Evolutionary conservation across 225 moss, liverwort and hornwort genomes (phyloP).

Genomic region (Bryum argenteum): DNA sequence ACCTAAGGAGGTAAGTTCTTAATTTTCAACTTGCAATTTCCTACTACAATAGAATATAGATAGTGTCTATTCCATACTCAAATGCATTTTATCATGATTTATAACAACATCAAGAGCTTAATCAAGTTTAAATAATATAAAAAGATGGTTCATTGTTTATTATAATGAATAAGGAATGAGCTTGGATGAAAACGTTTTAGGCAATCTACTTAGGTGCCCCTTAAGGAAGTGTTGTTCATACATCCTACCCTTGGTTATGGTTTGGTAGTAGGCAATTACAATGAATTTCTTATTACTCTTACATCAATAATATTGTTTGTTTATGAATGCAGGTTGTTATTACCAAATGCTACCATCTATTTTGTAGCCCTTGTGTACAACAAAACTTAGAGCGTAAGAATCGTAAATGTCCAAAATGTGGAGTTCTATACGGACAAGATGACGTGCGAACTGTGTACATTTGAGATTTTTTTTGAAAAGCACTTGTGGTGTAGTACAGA

Average conservation of each 20-base stretch:
- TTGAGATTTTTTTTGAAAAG: slow-evolving; percentile 37
- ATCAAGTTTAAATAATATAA: no score
- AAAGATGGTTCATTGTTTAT: no score
- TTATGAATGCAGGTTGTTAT: slow-evolving; percentile 82
- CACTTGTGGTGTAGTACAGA: background rate
- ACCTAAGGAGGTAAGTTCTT: slow-evolving; percentile 76
- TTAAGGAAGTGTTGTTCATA: background rate
- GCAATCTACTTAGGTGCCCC: no score
- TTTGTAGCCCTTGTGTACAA: slow-evolving; percentile 92
- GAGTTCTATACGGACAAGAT: slow-evolving; percentile 87
- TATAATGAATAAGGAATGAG: no score
- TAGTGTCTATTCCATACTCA: background rate
- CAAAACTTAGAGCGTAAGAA: slow-evolving; percentile 89
- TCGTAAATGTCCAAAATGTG: slow-evolving; percentile 93
- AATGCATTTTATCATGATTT: no score
- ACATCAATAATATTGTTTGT: slow-evolving; percentile 7
- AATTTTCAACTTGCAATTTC: background rate
- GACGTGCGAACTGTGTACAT: slow-evolving; percentile 93
- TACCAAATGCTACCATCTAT: slow-evolving; percentile 96
- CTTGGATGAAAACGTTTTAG: no score
- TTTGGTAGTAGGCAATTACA: background rate
- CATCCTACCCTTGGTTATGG: background rate
- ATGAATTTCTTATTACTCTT: slow-evolving; percentile 9
- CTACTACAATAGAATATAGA: no score
- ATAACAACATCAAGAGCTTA: no score